Evolutionary conservation across 768 basidiomycete species (phyloP).

Genomic region (Agaricus sinodeliciosus): DNA sequence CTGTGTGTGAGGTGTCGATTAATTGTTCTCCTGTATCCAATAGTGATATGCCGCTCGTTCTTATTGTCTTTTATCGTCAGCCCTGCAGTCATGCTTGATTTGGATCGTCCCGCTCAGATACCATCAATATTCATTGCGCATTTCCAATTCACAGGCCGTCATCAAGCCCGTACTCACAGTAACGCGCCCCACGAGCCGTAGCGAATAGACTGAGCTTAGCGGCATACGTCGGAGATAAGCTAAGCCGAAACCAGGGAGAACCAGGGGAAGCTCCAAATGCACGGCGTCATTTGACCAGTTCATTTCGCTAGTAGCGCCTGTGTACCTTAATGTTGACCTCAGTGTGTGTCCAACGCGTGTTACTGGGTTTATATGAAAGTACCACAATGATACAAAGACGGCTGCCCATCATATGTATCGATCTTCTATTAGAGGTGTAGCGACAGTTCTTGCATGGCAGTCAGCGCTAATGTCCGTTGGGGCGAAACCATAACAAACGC

Average conservation of each 20-base stretch:
- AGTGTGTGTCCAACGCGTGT: no score
- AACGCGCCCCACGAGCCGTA: neutral
- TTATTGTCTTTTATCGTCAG: constrained; percentile 12
- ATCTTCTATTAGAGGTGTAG: no score
- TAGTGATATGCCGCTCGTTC: constrained; percentile 12
- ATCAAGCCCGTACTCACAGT: neutral
- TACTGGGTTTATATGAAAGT: no score
- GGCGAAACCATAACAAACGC: neutral
- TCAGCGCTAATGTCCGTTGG: no score
- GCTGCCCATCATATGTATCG: no score
- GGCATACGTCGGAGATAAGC: neutral
- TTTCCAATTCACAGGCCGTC: constrained; percentile 1
- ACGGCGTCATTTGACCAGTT: neutral
- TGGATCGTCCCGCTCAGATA: constrained; percentile 5
- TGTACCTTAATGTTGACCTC: no score
- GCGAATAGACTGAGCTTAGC: neutral
- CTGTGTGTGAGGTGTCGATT: constrained; percentile 4
- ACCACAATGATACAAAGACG: no score
- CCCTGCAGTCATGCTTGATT: constrained; percentile 7
- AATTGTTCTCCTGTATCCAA: constrained; percentile 14
- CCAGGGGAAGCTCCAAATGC: neutral
- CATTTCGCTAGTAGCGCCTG: no score
- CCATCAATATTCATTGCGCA: constrained; percentile 3
- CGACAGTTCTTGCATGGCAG: no score
- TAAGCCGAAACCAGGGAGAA: neutral